Conservation (phyloP, 129 eudicot genomes). For the Chrysanthemum makinoi region DNA sequence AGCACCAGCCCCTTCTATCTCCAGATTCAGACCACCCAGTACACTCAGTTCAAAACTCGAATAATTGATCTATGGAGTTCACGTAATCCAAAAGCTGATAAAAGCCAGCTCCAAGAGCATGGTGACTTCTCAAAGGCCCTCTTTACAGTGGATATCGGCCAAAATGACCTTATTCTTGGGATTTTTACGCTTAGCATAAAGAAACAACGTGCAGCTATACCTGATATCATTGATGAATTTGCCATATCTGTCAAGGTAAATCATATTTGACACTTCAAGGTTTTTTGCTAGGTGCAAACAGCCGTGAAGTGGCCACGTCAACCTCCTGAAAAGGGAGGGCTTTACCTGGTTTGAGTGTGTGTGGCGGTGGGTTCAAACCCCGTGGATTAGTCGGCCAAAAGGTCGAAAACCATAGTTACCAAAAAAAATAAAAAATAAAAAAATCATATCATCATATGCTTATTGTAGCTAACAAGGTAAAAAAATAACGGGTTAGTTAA, state of each 20-base stretch:
- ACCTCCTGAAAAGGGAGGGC: too few species aligned
- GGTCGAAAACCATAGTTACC: too few species aligned
- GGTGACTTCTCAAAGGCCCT: conserved; percentile 51
- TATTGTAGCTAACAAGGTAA: too few species aligned
- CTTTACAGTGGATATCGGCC: conserved; percentile 73
- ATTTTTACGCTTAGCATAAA: conserved; percentile 37
- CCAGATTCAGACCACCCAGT: conserved; percentile 66
- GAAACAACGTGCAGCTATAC: conserved; percentile 42
- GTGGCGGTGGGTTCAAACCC: too few species aligned
- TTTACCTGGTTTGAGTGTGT: too few species aligned
- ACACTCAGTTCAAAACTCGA: conserved; percentile 54
- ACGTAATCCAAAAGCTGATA: conserved; percentile 37
- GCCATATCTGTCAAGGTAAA: conserved; percentile 48
- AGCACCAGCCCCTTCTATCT: conserved; percentile 72
- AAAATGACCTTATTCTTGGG: conserved; percentile 57
- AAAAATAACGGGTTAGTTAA: too few species aligned
- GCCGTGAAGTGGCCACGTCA: too few species aligned
- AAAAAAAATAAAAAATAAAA: too few species aligned
- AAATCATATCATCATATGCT: too few species aligned
- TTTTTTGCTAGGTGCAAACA: too few species aligned
- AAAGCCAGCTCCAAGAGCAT: conserved; percentile 55
- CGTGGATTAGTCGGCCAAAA: too few species aligned
- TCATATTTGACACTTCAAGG: too few species aligned
- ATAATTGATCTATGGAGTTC: conserved; percentile 47
- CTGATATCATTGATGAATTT: conserved; percentile 48